Percentiles rank a stretch among this genome's conserved stretches.
Conservation (phyloP, 1,284 basidiomycete genomes). For the Puccinia triticina region DNA sequence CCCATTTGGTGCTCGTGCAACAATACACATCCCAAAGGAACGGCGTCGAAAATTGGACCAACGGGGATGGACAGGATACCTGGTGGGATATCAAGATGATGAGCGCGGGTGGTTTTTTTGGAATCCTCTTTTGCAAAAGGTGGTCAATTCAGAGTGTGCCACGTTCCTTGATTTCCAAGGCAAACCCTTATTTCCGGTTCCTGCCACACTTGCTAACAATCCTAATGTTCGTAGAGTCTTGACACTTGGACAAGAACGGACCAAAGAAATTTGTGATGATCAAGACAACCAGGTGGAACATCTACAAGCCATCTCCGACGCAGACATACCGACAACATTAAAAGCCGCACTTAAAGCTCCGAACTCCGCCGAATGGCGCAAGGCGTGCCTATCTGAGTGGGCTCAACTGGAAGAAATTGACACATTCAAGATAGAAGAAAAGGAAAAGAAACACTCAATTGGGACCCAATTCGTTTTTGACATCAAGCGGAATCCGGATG, state of each 20-base stretch:
- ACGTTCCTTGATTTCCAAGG: no score
- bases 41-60: not conserved
- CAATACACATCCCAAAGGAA: slow-evolving; percentile 15
- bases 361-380: not conserved
- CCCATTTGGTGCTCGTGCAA: slow-evolving; percentile 1
- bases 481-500: not conserved
- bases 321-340: no score
- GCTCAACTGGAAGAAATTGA: not conserved
- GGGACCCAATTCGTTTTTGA: not conserved
- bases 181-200: not conserved
- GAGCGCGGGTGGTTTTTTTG: no score
- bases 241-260: not conserved
- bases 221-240: not conserved
- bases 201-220: not conserved
- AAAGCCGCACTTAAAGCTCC: not conserved
- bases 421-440: not conserved
- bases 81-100: not conserved
- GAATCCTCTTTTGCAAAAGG: no score
- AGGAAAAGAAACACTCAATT: not conserved
- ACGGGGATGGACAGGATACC: not conserved
- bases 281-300: no score
- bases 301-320: no score
- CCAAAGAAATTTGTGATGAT: no score
- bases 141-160: no score
- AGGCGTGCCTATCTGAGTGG: not conserved